A percentile compares a stretch with the other conserved stretches of the same genome.
Conservation (phyloP, 2,329 filamentous ascomycete species). For the Trichoderma endophyticum region DNA sequence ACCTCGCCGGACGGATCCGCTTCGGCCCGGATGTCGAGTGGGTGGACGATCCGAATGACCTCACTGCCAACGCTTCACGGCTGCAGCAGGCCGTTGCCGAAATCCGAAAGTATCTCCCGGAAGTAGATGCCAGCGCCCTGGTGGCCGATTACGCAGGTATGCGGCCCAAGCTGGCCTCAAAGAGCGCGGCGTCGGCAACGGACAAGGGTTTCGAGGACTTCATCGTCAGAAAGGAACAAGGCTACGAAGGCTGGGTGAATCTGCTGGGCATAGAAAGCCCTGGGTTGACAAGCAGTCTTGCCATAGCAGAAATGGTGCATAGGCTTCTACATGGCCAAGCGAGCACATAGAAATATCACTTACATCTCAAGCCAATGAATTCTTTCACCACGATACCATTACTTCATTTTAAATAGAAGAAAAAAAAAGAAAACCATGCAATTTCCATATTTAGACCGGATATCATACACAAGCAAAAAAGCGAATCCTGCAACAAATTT, state of each 20-base stretch:
- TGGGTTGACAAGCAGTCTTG: slow-evolving; percentile 80
- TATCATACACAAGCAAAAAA: slow-evolving; percentile 12
- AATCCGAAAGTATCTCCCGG: slow-evolving; percentile 76
- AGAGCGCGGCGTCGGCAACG: slow-evolving; percentile 54
- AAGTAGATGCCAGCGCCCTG: slow-evolving; percentile 63
- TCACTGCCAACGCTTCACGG: slow-evolving; percentile 63
- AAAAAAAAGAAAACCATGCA: neutral
- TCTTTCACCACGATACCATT: neutral
- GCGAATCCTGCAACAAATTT: neutral
- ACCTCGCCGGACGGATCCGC: slow-evolving; percentile 76
- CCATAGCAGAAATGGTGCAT: slow-evolving; percentile 75
- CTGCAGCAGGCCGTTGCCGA: slow-evolving; percentile 66
- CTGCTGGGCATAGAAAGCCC: slow-evolving; percentile 91
- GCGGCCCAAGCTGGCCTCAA: slow-evolving; percentile 71
- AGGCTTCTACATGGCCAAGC: slow-evolving; percentile 43
- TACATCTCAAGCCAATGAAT: neutral
- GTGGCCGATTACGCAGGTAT: slow-evolving; percentile 87
- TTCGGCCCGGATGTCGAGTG: slow-evolving; percentile 97
- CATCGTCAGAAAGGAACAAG: slow-evolving; percentile 71
- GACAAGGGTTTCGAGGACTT: slow-evolving; percentile 80
- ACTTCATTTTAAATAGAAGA: neutral
- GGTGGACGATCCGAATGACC: slow-evolving; percentile 68
- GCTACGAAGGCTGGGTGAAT: slow-evolving; percentile 81
- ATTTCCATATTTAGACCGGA: slow-evolving; percentile 8
- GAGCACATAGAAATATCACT: neutral